Evolutionary conservation across 495 filamentous ascomycete species (phyloP), one percentile per base, ranked within the genome.

Genomic region (Penicillium egyptiacum): DNA sequence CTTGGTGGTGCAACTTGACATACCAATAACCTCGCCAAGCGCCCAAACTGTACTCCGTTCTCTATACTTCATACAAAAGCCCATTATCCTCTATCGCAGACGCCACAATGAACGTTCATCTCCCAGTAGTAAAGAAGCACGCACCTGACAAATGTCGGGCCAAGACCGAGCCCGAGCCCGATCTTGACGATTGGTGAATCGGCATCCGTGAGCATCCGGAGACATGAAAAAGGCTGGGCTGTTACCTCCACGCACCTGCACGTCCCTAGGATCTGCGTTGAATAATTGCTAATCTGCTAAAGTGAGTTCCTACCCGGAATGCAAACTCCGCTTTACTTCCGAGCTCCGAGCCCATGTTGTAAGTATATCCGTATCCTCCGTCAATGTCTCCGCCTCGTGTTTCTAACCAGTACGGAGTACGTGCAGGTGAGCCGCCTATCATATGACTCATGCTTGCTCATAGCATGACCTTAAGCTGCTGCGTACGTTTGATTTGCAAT

Each of bases 201-300:
- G 44, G 54, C 58, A 72, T 69, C 70, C 70, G 70, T 64, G 60
- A 22, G 30, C 68, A 67, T 72, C 70, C 70, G 70, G 56, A 19
- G 39, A 17, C 26, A 43, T 39, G 31, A 39, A 28, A 31, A 48
- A 47, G 12, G 11, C 43, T 47, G 17, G 19, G 22, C 5, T 48
- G 9, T 30, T 56, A 56, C 28, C 39, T 10, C 56, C 61, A 63
- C 61, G 61, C 61, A 63, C 61, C 42, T 48, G 33, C 53, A 63
- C 60, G 48, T 49, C 55, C 58, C 3, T 19, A 26, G 19, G 50
- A 51, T 47, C 50, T 46, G 39, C 43, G 25, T 19, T 35, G 51
- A 48, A 20, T 22, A 42, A 28, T 30, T 47, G 23, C 43, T 8
- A 45, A 45, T 26, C 25, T 45, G 23, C 16, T 5, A 23, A 28